These are phyloP conservation scores for Solanum habrochaites DNA, from an alignment of 257 asterid genomes.

Conservation along the genomic window DNA sequence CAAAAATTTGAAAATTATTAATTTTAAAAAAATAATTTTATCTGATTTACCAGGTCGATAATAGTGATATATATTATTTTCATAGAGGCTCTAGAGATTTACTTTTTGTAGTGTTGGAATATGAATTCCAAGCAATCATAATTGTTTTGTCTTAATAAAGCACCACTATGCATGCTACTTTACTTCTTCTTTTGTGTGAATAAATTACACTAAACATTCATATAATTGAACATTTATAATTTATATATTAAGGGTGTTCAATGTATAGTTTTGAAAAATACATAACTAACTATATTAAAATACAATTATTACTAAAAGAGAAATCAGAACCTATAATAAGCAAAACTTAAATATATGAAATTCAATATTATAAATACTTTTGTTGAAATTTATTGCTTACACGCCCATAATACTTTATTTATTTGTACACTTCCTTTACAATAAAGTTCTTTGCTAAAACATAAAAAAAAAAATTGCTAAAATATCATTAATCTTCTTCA, in stretches of 20 bases:
- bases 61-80: neutral
- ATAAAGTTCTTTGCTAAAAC: too few relatives aligned
- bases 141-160: neutral
- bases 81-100: neutral
- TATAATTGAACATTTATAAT: too few relatives aligned
- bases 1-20: too few relatives aligned
- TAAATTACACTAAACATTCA: neutral
- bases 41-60: accelerated
- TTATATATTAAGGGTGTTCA: neutral
- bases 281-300: neutral
- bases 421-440: too few relatives aligned
- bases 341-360: neutral
- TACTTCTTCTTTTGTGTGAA: neutral
- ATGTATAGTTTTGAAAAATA: neutral
- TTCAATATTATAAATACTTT: too few relatives aligned
- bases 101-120: neutral
- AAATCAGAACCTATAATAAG: neutral
- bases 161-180: neutral
- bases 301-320: neutral
- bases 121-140: neutral
- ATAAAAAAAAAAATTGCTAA: too few relatives aligned
- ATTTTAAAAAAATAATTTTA: too few relatives aligned
- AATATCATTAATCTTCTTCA: too few relatives aligned
- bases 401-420: too few relatives aligned
- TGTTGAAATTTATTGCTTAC: neutral